Base-by-base conservation (phyloP, 176 grass and related monocot species). In the Triticum monococcum region DNA sequence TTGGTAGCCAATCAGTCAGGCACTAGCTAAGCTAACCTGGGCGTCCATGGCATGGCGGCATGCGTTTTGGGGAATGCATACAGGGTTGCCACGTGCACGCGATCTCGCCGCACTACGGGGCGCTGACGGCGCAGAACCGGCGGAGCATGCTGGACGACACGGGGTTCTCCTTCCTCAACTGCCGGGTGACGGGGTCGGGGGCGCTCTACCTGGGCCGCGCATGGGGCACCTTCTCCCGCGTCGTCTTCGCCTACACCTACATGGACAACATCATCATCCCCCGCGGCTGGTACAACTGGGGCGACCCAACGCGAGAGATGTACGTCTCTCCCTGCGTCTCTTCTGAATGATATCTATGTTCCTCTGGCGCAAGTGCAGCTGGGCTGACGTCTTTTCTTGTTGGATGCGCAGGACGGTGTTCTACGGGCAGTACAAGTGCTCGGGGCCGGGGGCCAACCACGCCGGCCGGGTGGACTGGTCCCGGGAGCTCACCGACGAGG, bases 201-300 rank as follows among this genome's bases (percentile, higher is more conserved):
- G 92, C 92, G 46, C 94, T 99, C 36, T 99, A 96, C 84, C 86
- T 99, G 26, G 97, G 97, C 74, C 87, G 97, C 8, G 97, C 97
- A 0, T 99, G 97, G 97, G 92, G 97, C 45, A 87, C 90, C 67
- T 99, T 99, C 92, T 99, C 97, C 5, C 88, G 97, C 24, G 97
- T 99, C 59, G 78, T 99, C 84, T 99, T 96, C 84, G 92, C 94
- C 16, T 96, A 93, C 92, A 99, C 97, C 9, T 99, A 96, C 92
- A 99, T 99, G 97, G 94, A 96, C 77, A 88, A 92, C 92, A 94
- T 99, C 85, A 96, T 99, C 86, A 56, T 90, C 86, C 97, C 97
- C 0, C 76, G 90, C 0, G 97, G 97, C 0, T 99, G 94, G 97
- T 89, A 99, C 82, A 96, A 99, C 82, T 99, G 92, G 94, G 92